Conservation (phyloP, 192 early-diverging fungal species). For the Coemansia sp. region DNA sequence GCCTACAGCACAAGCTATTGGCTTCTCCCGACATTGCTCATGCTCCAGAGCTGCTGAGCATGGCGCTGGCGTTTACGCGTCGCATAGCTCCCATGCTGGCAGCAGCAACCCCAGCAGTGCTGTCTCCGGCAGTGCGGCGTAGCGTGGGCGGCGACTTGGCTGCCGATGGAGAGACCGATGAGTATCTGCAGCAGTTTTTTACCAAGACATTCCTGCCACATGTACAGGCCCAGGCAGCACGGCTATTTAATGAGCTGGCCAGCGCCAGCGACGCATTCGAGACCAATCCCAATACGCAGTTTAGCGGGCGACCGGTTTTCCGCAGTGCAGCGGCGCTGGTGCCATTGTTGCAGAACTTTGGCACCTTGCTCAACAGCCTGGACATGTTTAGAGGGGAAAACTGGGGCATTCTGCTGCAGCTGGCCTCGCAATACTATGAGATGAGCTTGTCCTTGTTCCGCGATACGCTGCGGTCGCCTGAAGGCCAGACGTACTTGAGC, state of each 20-base stretch:
- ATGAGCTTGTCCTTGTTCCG: slow-evolving; percentile 45
- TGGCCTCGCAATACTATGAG: slow-evolving; percentile 44
- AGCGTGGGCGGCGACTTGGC: slow-evolving; percentile 37
- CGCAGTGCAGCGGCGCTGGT: slow-evolving; percentile 48
- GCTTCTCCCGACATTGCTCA: slow-evolving; percentile 52
- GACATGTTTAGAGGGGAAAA: slow-evolving; percentile 45
- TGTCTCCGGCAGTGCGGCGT: slow-evolving; percentile 46
- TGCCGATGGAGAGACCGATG: slow-evolving; percentile 42
- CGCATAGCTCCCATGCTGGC: slow-evolving; percentile 32
- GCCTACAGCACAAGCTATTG: slow-evolving; percentile 45
- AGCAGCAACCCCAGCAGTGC: not conserved
- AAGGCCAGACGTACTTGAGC: slow-evolving; percentile 44
- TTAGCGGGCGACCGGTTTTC: slow-evolving; percentile 48
- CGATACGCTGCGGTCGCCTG: slow-evolving; percentile 43
- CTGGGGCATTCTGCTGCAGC: slow-evolving; percentile 48
- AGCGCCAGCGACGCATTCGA: slow-evolving; percentile 46
- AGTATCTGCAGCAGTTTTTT: slow-evolving; percentile 63
- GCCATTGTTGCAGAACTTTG: slow-evolving; percentile 41
- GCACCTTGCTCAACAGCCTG: slow-evolving; percentile 38
- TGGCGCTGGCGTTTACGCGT: slow-evolving; percentile 48
- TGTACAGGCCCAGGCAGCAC: slow-evolving; percentile 79
- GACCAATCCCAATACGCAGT: slow-evolving; percentile 31
- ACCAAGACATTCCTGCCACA: slow-evolving; percentile 71
- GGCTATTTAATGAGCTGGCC: slow-evolving; percentile 45
- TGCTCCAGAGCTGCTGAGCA: slow-evolving; percentile 47